These are phyloP conservation scores for Magnolia officinalis DNA, from an alignment of 164 flowering plant genomes.

Conservation along the genomic window DNA sequence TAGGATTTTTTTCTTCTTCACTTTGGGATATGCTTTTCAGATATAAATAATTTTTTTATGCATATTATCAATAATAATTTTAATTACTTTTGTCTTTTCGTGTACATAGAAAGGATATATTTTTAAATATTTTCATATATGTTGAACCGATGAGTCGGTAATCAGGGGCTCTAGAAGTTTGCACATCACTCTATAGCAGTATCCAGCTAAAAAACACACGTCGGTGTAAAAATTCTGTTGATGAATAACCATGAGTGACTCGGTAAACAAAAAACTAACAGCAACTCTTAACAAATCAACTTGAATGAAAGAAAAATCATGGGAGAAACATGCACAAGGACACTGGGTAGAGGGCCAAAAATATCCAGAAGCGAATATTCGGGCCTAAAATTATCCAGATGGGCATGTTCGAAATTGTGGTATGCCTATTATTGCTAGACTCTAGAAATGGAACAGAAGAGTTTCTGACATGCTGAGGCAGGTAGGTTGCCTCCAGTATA, in stretches of 20 bases:
- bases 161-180: too few relatives aligned
- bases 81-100: too few relatives aligned
- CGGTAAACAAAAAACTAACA: neutral
- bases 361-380: neutral
- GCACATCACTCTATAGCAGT: too few relatives aligned
- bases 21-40: too few relatives aligned
- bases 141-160: too few relatives aligned
- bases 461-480: neutral
- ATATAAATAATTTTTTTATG: too few relatives aligned
- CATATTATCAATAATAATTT: too few relatives aligned
- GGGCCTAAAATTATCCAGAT: neutral
- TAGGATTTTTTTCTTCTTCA: too few relatives aligned
- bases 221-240: too few relatives aligned
- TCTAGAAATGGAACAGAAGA: neutral
- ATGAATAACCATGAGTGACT: neutral
- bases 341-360: neutral
- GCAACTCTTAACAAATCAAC: neutral
- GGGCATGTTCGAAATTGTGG: neutral
- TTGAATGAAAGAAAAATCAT: neutral
- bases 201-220: too few relatives aligned
- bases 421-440: neutral
- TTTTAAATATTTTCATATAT: too few relatives aligned
- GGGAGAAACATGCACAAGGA: neutral
- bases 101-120: too few relatives aligned
- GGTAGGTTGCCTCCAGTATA: neutral